Conservation (phyloP, 768 basidiomycete species). For the Galerina sulciceps region DNA sequence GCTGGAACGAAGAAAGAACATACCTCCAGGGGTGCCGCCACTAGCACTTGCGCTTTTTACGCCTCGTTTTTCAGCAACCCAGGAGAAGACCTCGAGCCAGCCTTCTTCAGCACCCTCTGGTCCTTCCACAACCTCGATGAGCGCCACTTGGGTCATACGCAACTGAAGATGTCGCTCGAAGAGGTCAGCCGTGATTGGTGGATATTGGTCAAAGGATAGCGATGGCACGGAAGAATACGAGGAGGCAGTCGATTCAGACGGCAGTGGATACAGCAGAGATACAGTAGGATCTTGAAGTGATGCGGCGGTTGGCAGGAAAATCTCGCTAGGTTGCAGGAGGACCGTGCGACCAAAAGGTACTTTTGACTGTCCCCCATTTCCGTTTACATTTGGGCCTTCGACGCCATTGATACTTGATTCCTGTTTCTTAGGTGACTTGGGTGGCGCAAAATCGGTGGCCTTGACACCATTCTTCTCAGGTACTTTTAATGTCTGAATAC, state of each 20-base stretch:
- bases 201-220: conserved; percentile 28
- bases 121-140: conserved; percentile 85
- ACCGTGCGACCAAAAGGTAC: not conserved
- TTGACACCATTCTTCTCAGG: not conserved
- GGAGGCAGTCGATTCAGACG: not conserved
- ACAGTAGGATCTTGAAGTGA: conserved; percentile 9
- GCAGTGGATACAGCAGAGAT: not conserved
- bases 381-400: not conserved
- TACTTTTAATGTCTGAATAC: not conserved
- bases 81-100: conserved; percentile 86
- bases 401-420: conserved; percentile 1
- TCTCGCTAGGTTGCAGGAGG: conserved; percentile 8
- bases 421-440: not conserved
- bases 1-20: not conserved
- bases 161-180: conserved; percentile 85
- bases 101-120: conserved; percentile 79
- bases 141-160: conserved; percentile 81
- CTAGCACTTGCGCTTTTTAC: not conserved
- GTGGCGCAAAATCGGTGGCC: not conserved
- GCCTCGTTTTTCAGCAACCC: conserved; percentile 66
- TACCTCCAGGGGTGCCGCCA: conserved; percentile 5
- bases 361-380: not conserved
- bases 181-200: conserved; percentile 55
- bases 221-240: conserved; percentile 4
- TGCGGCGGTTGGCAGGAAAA: conserved; percentile 4